Conservation (phyloP, 2,329 filamentous ascomycete species). For the Ilyonectria sp. region DNA sequence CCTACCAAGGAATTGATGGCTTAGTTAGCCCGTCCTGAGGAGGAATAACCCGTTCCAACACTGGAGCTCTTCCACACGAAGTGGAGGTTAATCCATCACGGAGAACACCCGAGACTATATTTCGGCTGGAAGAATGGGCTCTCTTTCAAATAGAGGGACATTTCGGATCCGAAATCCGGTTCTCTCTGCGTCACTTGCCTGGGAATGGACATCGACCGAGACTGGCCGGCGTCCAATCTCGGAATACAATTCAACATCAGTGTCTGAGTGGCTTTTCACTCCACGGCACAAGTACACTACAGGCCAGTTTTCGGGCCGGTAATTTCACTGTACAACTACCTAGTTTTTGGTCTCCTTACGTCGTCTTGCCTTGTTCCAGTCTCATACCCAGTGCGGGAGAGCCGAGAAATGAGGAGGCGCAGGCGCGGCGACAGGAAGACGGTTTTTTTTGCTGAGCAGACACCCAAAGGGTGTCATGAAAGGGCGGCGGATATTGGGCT, state of each 20-base stretch:
- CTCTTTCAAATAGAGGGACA: background rate
- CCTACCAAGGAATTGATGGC: constrained; percentile 44
- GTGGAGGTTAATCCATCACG: constrained; percentile 3
- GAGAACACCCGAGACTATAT: background rate
- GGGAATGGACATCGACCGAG: background rate
- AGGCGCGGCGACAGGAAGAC: constrained; percentile 9
- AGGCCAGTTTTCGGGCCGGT: constrained; percentile 15
- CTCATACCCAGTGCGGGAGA: constrained; percentile 20
- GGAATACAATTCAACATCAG: constrained; percentile 16
- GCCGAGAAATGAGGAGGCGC: constrained; percentile 13
- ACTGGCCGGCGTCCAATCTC: constrained; percentile 12
- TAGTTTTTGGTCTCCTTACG: background rate
- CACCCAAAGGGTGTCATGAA: background rate
- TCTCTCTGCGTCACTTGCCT: background rate
- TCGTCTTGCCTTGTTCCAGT: constrained; percentile 10
- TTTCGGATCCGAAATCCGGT: background rate
- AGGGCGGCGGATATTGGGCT: background rate
- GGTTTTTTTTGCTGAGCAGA: background rate
- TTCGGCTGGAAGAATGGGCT: background rate
- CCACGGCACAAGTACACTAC: constrained; percentile 18
- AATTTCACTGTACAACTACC: constrained; percentile 18
- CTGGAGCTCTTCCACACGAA: background rate
- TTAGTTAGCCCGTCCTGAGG: constrained; percentile 35
- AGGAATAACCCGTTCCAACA: background rate
- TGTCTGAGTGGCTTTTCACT: constrained; percentile 17